Conservation (phyloP, 495 filamentous ascomycete genomes). For the Letharia lupina region DNA sequence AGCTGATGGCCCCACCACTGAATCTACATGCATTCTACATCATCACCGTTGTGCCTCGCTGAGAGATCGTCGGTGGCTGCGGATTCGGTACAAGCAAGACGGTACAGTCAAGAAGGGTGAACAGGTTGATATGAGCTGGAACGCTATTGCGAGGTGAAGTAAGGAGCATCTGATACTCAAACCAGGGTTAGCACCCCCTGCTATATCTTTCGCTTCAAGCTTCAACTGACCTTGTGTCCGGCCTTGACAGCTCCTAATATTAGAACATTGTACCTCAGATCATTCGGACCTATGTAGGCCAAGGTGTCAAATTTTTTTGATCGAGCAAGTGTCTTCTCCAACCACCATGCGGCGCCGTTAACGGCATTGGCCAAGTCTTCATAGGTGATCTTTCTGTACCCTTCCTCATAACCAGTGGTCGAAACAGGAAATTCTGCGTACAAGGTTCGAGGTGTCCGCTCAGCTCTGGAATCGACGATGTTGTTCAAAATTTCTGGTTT, state of each 20-base stretch:
- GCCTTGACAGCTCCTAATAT: slow-evolving; percentile 39
- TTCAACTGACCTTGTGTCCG: slow-evolving; percentile 36
- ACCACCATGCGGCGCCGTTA: slow-evolving; percentile 30
- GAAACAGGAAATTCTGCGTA: slow-evolving; percentile 35
- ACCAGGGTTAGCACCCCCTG: not conserved
- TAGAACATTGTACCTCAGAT: slow-evolving; percentile 36
- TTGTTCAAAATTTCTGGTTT: slow-evolving; percentile 15
- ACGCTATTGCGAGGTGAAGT: not conserved
- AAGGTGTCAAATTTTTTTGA: slow-evolving; percentile 28
- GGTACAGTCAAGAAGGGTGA: not conserved
- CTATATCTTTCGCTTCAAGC: not conserved
- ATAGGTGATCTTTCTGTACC: not conserved
- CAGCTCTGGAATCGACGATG: slow-evolving; percentile 36
- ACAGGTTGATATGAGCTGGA: not conserved
- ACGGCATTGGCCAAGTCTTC: slow-evolving; percentile 4
- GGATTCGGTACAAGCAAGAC: not conserved
- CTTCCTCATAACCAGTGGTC: slow-evolving; percentile 24
- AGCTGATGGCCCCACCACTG: no score
- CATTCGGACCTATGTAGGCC: slow-evolving; percentile 39
- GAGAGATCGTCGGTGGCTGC: not conserved
- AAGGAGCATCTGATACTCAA: not conserved
- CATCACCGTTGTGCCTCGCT: no score
- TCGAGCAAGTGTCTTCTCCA: slow-evolving; percentile 30
- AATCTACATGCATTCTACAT: no score
- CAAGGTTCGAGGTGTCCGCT: slow-evolving; percentile 28